Evolutionary conservation across 805 yeast genomes (phyloP).

Genomic region (Ascoidea tarda): DNA sequence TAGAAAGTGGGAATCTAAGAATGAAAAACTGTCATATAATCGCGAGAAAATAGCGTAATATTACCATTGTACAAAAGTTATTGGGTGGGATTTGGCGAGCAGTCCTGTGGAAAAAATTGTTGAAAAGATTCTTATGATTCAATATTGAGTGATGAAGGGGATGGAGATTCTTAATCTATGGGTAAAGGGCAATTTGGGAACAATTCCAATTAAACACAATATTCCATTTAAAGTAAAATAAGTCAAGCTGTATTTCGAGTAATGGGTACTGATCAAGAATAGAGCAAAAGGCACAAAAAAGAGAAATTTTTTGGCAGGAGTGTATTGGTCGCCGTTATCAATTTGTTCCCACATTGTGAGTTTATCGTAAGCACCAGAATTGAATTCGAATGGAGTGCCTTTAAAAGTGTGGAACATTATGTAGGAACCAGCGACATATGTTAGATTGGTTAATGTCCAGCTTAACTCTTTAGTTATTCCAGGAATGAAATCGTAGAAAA

Average conservation of each 20-base stretch:
- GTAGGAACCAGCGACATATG: constrained; percentile 84
- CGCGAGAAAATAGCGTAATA: no score
- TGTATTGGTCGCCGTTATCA: constrained; percentile 90
- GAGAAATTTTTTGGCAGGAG: constrained; percentile 89
- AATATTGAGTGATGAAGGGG: constrained; percentile 25
- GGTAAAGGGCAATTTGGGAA: constrained; percentile 80
- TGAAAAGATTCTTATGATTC: no score
- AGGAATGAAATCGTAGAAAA: constrained; percentile 69
- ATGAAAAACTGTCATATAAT: no score
- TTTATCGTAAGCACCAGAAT: constrained; percentile 91
- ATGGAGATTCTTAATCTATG: constrained; percentile 62
- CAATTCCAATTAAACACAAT: constrained; percentile 74
- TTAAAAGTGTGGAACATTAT: constrained; percentile 94
- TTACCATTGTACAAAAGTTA: no score
- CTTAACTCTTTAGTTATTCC: constrained; percentile 71
- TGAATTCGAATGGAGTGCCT: constrained; percentile 96
- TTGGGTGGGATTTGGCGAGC: no score
- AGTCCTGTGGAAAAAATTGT: no score
- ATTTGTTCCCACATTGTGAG: constrained; percentile 97
- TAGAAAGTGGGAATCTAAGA: no score
- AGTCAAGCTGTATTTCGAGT: constrained; percentile 69
- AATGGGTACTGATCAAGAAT: constrained; percentile 80
- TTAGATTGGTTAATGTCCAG: constrained; percentile 88
- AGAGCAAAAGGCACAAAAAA: constrained; percentile 86
- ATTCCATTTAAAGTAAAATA: constrained; percentile 68